Percentiles rank a stretch among this genome's conserved stretches.
These are phyloP conservation scores for Ogataea minuta DNA, from an alignment of 805 yeast genomes.

Conservation along the genomic window DNA sequence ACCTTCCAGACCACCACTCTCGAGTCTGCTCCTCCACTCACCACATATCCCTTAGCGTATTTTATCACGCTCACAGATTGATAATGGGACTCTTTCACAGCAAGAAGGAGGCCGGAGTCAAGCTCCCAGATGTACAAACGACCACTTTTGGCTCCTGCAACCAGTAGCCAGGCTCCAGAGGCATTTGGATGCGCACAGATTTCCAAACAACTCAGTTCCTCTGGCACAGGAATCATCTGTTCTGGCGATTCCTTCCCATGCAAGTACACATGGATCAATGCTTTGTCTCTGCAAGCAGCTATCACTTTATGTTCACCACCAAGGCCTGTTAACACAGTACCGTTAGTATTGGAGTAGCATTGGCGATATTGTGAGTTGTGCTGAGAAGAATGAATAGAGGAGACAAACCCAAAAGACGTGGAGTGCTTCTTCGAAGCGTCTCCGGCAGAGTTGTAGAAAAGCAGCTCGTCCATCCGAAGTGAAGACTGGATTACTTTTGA, in stretches of 20 bases:
- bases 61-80: constrained; percentile 64
- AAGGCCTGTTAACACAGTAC: constrained; percentile 46
- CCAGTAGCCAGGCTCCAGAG: constrained; percentile 49
- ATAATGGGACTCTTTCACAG: constrained; percentile 80
- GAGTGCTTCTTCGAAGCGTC: constrained; percentile 37
- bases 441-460: constrained; percentile 47
- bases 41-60: constrained; percentile 62
- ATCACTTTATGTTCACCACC: constrained; percentile 53
- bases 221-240: constrained; percentile 84
- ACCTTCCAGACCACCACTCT: constrained; percentile 74
- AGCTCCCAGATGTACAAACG: constrained; percentile 83
- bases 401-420: constrained; percentile 37
- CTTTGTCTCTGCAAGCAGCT: constrained; percentile 67
- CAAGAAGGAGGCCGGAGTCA: constrained; percentile 67
- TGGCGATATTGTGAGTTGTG: constrained; percentile 51
- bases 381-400: constrained; percentile 47
- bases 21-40: constrained; percentile 81
- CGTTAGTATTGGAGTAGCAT: constrained; percentile 46
- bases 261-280: constrained; percentile 69
- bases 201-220: constrained; percentile 59
- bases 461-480: constrained; percentile 47
- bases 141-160: constrained; percentile 76
- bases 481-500: neutral
- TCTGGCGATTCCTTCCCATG: constrained; percentile 70
- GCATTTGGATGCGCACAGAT: constrained; percentile 37